Conservation (phyloP, 805 yeast genomes). For the Barnettozyma botsteinii region DNA sequence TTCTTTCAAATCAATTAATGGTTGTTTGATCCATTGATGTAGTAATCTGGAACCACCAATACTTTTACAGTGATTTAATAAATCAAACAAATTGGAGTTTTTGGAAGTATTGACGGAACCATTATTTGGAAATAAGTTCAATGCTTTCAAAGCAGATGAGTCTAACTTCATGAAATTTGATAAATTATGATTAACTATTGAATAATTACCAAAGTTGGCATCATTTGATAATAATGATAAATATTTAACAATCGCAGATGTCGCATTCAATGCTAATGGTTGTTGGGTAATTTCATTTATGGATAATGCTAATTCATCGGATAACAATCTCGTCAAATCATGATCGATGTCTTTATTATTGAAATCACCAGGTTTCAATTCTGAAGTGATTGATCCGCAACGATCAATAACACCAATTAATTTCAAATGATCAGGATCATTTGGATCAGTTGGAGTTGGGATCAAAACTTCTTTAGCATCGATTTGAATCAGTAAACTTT, state of each 20-base stretch:
- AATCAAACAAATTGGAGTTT: constrained; percentile 67
- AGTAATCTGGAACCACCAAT: constrained; percentile 83
- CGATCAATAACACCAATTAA: constrained; percentile 68
- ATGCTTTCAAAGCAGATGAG: constrained; percentile 80
- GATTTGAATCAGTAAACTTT: constrained; percentile 78
- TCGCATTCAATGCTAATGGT: constrained; percentile 51
- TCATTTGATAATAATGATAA: constrained; percentile 57
- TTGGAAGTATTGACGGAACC: constrained; percentile 36
- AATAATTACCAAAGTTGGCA: constrained; percentile 46
- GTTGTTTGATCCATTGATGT: constrained; percentile 95
- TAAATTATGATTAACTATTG: constrained; percentile 62
- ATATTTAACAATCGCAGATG: constrained; percentile 65
- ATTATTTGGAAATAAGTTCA: constrained; percentile 69
- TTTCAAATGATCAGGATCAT: constrained; percentile 56
- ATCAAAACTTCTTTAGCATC: constrained; percentile 83
- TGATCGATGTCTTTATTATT: constrained; percentile 64
- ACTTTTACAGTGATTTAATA: constrained; percentile 83
- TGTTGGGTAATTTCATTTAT: constrained; percentile 48
- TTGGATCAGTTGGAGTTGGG: constrained; percentile 32
- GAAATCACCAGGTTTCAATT: constrained; percentile 52
- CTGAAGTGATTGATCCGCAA: constrained; percentile 69
- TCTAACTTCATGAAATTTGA: constrained; percentile 86
- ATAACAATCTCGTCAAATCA: constrained; percentile 69
- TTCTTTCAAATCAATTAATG: constrained; percentile 58
- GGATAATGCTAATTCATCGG: constrained; percentile 47